Evolutionary conservation across 371 early-diverging fungal genomes (phyloP).

Genomic region (Apophysomyces variabilis): DNA sequence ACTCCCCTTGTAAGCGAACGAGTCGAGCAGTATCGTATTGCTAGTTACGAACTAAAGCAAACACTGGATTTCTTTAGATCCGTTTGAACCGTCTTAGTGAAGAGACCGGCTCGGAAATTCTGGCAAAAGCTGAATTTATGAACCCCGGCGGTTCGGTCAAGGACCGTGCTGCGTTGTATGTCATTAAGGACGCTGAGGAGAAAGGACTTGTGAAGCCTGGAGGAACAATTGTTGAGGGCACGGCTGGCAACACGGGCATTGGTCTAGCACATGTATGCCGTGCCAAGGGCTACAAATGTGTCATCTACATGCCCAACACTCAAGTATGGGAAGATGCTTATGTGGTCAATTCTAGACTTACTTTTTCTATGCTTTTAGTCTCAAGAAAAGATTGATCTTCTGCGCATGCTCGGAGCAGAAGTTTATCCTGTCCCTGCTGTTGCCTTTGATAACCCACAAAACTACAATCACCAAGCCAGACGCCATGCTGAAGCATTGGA

Average conservation of each 20-base stretch:
- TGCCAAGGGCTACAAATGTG: slow-evolving; percentile 94
- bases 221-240: slow-evolving; percentile 96
- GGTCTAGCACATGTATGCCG: slow-evolving; percentile 96
- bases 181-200: slow-evolving; percentile 94
- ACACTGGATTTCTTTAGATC: slow-evolving; percentile 48
- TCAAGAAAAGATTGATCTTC: slow-evolving; percentile 92
- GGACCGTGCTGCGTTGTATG: slow-evolving; percentile 93
- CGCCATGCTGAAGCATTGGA: slow-evolving; percentile 78
- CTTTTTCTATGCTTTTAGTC: slow-evolving; percentile 44
- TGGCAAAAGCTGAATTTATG: slow-evolving; percentile 97
- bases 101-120: slow-evolving; percentile 87
- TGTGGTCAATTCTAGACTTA: not conserved
- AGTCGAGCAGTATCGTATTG: no score
- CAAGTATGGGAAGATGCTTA: slow-evolving; percentile 56
- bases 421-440: slow-evolving; percentile 90
- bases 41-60: not conserved
- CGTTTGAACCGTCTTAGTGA: slow-evolving; percentile 76
- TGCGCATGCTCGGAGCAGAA: slow-evolving; percentile 91
- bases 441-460: slow-evolving; percentile 88
- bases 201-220: slow-evolving; percentile 83
- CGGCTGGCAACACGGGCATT: slow-evolving; percentile 97
- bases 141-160: slow-evolving; percentile 98
- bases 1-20: slow-evolving; percentile 81
- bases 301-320: slow-evolving; percentile 97
- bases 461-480: slow-evolving; percentile 95